Conservation (phyloP, 768 basidiomycete species). For the Mycena indigotica region DNA sequence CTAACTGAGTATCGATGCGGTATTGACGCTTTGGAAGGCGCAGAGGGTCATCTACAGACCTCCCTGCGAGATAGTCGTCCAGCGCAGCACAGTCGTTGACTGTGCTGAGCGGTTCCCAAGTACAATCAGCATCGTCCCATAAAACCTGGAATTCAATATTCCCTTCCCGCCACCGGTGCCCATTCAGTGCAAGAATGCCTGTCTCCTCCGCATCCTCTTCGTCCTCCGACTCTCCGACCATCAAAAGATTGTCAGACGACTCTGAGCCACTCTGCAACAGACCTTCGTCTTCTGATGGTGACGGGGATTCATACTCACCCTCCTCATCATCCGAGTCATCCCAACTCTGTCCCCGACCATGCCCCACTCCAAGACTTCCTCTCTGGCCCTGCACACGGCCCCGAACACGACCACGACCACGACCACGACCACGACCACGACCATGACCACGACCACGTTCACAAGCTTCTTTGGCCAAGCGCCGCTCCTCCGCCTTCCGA, state of each 20-base stretch:
- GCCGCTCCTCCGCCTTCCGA: background rate
- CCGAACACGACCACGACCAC: background rate
- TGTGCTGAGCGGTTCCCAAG: slow-evolving; percentile 15
- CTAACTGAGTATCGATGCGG: background rate
- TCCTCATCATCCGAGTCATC: background rate
- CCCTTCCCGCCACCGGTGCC: background rate
- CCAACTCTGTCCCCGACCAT: background rate
- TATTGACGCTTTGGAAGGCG: slow-evolving; percentile 2
- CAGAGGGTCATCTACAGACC: slow-evolving; percentile 1
- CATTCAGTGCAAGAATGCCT: background rate
- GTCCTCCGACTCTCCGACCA: background rate
- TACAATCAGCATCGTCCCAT: slow-evolving; percentile 10
- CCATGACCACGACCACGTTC: background rate
- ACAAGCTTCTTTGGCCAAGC: background rate
- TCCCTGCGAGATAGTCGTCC: slow-evolving; percentile 7
- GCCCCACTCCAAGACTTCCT: background rate
- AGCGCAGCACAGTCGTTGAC: slow-evolving; percentile 14
- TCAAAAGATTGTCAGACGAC: background rate
- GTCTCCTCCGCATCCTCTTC: background rate
- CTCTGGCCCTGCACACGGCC: background rate
- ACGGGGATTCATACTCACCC: background rate
- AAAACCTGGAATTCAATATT: slow-evolving; percentile 14
- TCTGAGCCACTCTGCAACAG: background rate
- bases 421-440: background rate
- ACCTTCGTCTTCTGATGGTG: background rate